phyloP scores from a whole-genome alignment of 345 rosid genomes.

The Streptanthus diversifolius region DNA sequence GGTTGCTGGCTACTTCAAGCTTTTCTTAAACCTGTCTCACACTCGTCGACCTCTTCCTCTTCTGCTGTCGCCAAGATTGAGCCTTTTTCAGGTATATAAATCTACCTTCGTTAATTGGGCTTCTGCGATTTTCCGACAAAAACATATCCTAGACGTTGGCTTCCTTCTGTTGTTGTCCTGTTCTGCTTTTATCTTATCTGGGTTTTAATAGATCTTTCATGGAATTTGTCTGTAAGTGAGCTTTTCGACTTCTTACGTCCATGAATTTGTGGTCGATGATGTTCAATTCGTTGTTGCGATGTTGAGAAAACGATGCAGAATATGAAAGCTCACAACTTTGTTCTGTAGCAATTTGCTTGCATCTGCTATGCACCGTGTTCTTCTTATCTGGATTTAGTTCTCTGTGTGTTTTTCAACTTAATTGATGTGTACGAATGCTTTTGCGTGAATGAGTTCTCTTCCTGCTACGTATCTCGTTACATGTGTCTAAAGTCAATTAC shows the following conservation, averaged over 20 bases:
- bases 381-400: conserved; percentile 5
- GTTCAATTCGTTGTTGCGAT: not conserved
- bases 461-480: not conserved
- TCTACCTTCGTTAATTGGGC: not conserved
- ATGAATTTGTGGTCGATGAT: not conserved
- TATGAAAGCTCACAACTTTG: not conserved
- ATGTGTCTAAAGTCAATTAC: not conserved
- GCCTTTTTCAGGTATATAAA: conserved; percentile 7
- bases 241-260: not conserved
- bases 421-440: not conserved
- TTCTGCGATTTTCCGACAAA: conserved; percentile 1
- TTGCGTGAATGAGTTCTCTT: conserved; percentile 2
- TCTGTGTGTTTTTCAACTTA: not conserved
- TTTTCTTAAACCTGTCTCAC: conserved; percentile 20
- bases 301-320: not conserved
- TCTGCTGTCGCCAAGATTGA: conserved; percentile 17
- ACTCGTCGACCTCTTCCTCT: conserved; percentile 12
- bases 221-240: conserved; percentile 7
- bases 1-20: conserved; percentile 21
- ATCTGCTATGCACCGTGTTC: not conserved
- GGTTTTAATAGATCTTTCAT: not conserved
- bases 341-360: not conserved
- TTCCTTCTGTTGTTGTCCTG: conserved; percentile 21
- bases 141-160: not conserved
- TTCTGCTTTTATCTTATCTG: conserved; percentile 17